A percentile compares a stretch with the other conserved stretches of the same genome.
phyloP scores from a whole-genome alignment of 2,329 filamentous ascomycete genomes.

The Nemania diffusa region DNA sequence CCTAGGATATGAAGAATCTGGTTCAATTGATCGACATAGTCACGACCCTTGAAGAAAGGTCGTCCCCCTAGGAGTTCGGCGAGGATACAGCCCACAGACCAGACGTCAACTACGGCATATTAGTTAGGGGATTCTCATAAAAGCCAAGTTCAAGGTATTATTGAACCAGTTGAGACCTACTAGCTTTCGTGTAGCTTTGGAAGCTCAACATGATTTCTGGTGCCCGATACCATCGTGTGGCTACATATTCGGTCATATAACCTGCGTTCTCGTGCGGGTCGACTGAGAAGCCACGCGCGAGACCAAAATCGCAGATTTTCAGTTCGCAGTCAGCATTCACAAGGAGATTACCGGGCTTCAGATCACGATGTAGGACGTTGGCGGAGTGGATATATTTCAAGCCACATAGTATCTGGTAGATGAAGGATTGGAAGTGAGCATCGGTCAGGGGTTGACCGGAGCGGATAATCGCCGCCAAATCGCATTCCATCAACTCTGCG shows the following conservation, averaged over 20 bases:
- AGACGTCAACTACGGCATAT: constrained; percentile 82
- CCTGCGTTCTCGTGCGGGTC: constrained; percentile 98
- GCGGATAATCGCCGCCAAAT: constrained; percentile 96
- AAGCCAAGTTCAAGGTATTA: neutral
- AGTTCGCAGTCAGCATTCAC: constrained; percentile 99
- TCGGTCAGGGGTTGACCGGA: constrained; percentile 97
- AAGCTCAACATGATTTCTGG: constrained; percentile 99
- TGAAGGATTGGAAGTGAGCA: constrained; percentile 99
- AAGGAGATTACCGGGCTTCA: constrained; percentile 96
- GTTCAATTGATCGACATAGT: constrained; percentile 99
- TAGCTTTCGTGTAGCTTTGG: constrained; percentile 99
- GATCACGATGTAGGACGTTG: constrained; percentile 94
- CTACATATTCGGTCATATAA: constrained; percentile 99
- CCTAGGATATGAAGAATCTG: constrained; percentile 98
- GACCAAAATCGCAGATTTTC: constrained; percentile 98
- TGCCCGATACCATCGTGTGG: constrained; percentile 93
- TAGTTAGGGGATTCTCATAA: constrained; percentile 19
- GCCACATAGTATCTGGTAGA: constrained; percentile 99
- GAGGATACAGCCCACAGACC: constrained; percentile 98
- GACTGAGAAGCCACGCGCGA: constrained; percentile 95
- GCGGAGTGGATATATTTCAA: constrained; percentile 99
- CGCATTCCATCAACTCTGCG: constrained; percentile 97
- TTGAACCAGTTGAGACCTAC: constrained; percentile 68
- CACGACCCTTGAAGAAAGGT: constrained; percentile 98
- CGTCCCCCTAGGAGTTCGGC: constrained; percentile 95